Evolutionary conservation across 78 protist species (phyloP).

Genomic region (Dictyostelium citrinum): DNA sequence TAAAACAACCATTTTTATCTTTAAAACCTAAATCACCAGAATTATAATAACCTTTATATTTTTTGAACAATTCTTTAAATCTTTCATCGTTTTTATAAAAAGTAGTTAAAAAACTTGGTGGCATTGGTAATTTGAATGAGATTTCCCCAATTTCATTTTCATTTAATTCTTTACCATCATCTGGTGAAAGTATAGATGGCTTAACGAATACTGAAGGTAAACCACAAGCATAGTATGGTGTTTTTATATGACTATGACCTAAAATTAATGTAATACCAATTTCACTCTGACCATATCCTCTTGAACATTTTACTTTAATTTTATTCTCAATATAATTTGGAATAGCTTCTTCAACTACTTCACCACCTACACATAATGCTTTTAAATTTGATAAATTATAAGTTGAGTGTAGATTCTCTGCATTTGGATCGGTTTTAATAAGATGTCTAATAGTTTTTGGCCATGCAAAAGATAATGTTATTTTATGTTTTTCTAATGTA

Average conservation of each 20-base stretch:
- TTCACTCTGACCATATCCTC: not conserved
- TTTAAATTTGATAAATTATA: not conserved
- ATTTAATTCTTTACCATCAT: not conserved
- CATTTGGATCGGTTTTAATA: not conserved
- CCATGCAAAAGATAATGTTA: not conserved
- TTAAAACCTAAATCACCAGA: conserved; percentile 85
- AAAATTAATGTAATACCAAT: not conserved
- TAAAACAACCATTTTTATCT: conserved; percentile 51
- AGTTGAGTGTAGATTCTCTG: not conserved
- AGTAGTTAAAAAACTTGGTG: conserved; percentile 78
- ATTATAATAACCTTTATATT: conserved; percentile 46
- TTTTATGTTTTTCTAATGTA: conserved; percentile 10
- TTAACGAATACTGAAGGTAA: not conserved
- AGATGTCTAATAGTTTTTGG: not conserved
- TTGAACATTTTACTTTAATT: not conserved
- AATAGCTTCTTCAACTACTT: not conserved
- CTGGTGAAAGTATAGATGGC: not conserved
- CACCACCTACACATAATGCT: not conserved
- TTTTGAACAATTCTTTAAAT: conserved; percentile 33
- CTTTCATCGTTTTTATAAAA: conserved; percentile 64
- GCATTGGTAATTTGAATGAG: conserved; percentile 76
- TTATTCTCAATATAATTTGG: not conserved
- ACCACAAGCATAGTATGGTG: not conserved
- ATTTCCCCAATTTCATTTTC: conserved; percentile 41
- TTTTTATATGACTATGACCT: not conserved